Base-by-base conservation (phyloP, 345 rosid genomes). In the Gossypium ekmanianum region DNA sequence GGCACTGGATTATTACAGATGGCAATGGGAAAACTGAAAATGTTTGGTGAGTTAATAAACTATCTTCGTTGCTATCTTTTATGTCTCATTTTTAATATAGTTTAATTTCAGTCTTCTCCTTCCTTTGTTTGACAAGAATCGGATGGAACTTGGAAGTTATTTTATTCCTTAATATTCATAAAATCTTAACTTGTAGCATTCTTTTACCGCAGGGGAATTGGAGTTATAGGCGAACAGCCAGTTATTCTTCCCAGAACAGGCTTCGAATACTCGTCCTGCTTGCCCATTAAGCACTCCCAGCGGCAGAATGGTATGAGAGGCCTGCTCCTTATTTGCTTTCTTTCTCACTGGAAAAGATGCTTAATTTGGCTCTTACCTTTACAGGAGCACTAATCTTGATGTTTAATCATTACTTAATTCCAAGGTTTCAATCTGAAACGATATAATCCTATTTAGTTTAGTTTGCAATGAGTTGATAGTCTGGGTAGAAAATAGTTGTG, bases 141-240 rank as follows among this genome's bases (percentile, higher is more conserved):
- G 0, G 57, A 59, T 48, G 11, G 58, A 41, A 3, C 12, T 58
- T 11, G 11, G 58, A 48, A 3, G 18, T 50, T 11, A 14, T 56
- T 48, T 47, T 3, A 14, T 73, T 61, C 14, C 47, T 55, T 39
- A 13, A 11, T 55, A 22, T 44, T 24, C 51, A 64, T 54, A 58
- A 44, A 20, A 51, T 83, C 39, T 70, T 75, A 70, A 55, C 22
- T 14, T 65, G 48, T 22, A 7, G 5, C 9, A 4, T 11, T 64
- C 11, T 61, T 44, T 51, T 59, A 26, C 61, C 67, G n/a, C 86
- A 89, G 96, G 87, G 93, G 92, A 29, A 77, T 82, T 24, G 93
- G 96, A 79, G 96, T 91, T 48, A 84, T 89, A 9, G 96, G 93
- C 17, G 93, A 91, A 82, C 93, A 89, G 76, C 96, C 96, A 14